A percentile compares a stretch with the other conserved stretches of the same genome.
These are phyloP conservation scores for Lathyrus aphaca DNA, from an alignment of 306 rosid species.

Conservation along the genomic window DNA sequence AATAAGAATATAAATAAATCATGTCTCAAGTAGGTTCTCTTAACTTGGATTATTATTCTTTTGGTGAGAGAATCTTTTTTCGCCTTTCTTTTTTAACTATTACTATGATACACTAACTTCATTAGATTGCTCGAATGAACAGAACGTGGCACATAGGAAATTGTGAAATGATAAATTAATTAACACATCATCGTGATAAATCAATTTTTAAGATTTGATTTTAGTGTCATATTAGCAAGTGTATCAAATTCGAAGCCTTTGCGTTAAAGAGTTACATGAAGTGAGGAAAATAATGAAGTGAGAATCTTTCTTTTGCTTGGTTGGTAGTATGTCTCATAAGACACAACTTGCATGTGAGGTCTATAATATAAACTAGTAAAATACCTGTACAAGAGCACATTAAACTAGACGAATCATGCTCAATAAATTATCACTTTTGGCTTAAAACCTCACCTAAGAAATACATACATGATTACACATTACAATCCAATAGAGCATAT, in stretches of 20 bases:
- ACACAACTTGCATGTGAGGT: constrained; percentile 44
- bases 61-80: constrained; percentile 6
- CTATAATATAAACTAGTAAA: too few relatives aligned
- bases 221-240: constrained; percentile 10
- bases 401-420: too few relatives aligned
- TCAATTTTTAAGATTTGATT: constrained; percentile 13
- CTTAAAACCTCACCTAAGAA: too few relatives aligned
- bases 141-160: constrained; percentile 23
- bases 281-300: constrained; percentile 4
- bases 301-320: constrained; percentile 44
- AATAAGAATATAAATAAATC: too few relatives aligned
- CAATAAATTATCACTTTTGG: too few relatives aligned
- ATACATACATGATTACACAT: too few relatives aligned
- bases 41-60: neutral
- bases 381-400: too few relatives aligned
- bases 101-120: constrained; percentile 1
- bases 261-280: constrained; percentile 7
- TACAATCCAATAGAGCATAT: too few relatives aligned
- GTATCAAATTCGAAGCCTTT: neutral
- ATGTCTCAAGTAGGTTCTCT: too few relatives aligned
- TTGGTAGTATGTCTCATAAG: constrained; percentile 13
- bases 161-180: constrained; percentile 27
- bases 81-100: neutral
- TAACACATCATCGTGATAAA: neutral
- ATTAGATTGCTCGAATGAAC: constrained; percentile 25